Evolutionary conservation across 345 rosid species (phyloP).

Genomic region (Euphorbia lathyris): DNA sequence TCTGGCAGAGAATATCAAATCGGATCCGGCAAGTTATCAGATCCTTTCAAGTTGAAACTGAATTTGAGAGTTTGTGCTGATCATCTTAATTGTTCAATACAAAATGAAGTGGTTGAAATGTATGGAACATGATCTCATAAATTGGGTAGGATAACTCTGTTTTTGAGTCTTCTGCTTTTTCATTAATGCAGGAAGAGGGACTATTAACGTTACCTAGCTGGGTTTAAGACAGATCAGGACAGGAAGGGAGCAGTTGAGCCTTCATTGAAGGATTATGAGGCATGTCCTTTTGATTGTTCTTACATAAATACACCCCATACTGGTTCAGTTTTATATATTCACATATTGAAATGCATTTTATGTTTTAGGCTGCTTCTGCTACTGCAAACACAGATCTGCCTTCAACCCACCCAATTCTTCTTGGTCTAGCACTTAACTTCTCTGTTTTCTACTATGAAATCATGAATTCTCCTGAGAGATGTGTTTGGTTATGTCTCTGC

Average conservation of each 20-base stretch:
- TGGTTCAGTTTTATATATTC: background rate
- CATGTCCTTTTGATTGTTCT: constrained; percentile 19
- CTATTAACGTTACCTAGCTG: constrained; percentile 88
- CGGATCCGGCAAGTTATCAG: too few relatives aligned
- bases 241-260: constrained; percentile 91
- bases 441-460: constrained; percentile 98
- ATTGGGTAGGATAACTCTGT: background rate
- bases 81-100: too few relatives aligned
- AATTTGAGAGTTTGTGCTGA: too few relatives aligned
- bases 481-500: background rate
- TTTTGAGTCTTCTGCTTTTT: background rate
- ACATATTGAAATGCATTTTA: background rate
- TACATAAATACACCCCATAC: background rate
- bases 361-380: constrained; percentile 74
- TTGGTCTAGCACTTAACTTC: constrained; percentile 98
- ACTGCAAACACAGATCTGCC: constrained; percentile 89
- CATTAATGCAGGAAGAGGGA: constrained; percentile 77
- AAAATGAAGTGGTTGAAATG: too few relatives aligned
- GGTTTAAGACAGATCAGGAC: constrained; percentile 84
- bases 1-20: too few relatives aligned
- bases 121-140: too few relatives aligned
- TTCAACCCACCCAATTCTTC: constrained; percentile 96
- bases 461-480: constrained; percentile 99
- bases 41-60: too few relatives aligned
- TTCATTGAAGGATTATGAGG: constrained; percentile 95